Conservation (phyloP, 345 rosid genomes). For the Rhizophora mangle region DNA sequence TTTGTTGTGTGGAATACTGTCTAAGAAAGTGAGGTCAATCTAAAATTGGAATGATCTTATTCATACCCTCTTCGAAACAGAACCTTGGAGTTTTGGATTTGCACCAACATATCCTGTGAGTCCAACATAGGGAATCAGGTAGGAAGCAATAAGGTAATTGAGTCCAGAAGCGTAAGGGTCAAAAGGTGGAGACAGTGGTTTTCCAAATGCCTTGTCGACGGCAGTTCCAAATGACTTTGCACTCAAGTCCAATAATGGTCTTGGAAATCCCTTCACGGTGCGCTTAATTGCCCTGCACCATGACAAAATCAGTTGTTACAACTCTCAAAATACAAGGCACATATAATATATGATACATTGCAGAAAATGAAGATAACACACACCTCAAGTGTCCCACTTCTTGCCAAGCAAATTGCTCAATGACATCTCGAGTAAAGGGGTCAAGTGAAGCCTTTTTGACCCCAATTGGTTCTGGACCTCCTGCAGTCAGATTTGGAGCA, state of each 20-base stretch:
- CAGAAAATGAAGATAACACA: neutral
- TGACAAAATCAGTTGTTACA: neutral
- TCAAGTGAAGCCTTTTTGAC: constrained; percentile 60
- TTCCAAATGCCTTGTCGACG: constrained; percentile 55
- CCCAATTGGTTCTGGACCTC: constrained; percentile 76
- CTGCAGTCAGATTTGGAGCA: constrained; percentile 58
- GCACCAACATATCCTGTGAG: constrained; percentile 88
- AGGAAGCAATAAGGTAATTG: constrained; percentile 70
- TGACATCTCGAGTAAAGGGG: constrained; percentile 46
- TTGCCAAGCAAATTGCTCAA: constrained; percentile 80
- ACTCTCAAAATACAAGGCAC: no score
- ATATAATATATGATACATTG: neutral
- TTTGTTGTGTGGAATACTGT: no score
- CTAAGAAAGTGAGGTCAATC: no score
- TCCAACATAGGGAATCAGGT: constrained; percentile 74
- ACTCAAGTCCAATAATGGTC: constrained; percentile 74
- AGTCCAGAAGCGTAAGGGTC: constrained; percentile 56
- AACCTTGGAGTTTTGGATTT: constrained; percentile 45
- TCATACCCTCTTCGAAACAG: constrained; percentile 49
- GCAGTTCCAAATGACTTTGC: constrained; percentile 46
- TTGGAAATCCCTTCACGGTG: constrained; percentile 64
- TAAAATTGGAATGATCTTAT: neutral
- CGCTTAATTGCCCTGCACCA: constrained; percentile 61
- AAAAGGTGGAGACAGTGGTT: constrained; percentile 52
- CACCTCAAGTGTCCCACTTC: constrained; percentile 90